Evolutionary conservation across 228 moss, liverwort and hornwort species (phyloP).

Genomic region (Sphagnum magellanicum): DNA sequence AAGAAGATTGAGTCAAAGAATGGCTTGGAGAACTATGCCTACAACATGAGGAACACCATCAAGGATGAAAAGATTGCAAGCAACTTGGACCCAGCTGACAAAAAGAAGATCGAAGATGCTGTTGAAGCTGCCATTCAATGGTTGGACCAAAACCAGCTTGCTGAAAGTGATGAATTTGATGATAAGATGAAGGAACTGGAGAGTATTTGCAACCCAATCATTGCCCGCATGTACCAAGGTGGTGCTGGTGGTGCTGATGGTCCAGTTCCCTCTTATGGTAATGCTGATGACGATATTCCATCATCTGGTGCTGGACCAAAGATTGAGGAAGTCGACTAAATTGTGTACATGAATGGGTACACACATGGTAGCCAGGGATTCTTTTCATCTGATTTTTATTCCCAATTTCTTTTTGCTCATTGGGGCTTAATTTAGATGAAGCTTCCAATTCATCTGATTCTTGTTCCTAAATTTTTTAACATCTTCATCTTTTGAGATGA

Average conservation of each 20-base stretch:
- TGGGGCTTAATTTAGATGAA: too few species aligned
- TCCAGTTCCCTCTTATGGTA: slow-evolving; percentile 16
- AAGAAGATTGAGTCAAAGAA: slow-evolving; percentile 43
- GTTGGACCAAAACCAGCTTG: slow-evolving; percentile 34
- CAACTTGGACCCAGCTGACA: slow-evolving; percentile 24
- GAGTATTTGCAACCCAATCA: slow-evolving; percentile 38
- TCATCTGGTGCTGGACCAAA: slow-evolving; percentile 28
- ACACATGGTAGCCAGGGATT: too few species aligned
- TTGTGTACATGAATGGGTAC: neutral
- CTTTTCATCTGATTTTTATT: too few species aligned
- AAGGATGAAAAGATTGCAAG: slow-evolving; percentile 34
- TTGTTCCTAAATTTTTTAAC: too few species aligned
- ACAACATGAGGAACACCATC: slow-evolving; percentile 43
- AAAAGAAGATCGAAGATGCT: slow-evolving; percentile 41
- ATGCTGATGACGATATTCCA: slow-evolving; percentile 3
- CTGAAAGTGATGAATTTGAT: slow-evolving; percentile 37
- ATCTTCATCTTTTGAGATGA: too few species aligned
- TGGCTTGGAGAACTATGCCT: slow-evolving; percentile 3
- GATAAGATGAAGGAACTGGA: slow-evolving; percentile 52
- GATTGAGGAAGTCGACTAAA: slow-evolving; percentile 40
- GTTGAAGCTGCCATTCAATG: slow-evolving; percentile 35
- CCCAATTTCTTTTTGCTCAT: too few species aligned
- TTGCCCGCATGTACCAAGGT: slow-evolving; percentile 47
- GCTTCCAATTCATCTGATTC: too few species aligned
- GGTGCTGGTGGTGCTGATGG: slow-evolving; percentile 28